Evolutionary conservation across 2,329 filamentous ascomycete species (phyloP).

Genomic region (Neofusicoccum kwambonambiense): DNA sequence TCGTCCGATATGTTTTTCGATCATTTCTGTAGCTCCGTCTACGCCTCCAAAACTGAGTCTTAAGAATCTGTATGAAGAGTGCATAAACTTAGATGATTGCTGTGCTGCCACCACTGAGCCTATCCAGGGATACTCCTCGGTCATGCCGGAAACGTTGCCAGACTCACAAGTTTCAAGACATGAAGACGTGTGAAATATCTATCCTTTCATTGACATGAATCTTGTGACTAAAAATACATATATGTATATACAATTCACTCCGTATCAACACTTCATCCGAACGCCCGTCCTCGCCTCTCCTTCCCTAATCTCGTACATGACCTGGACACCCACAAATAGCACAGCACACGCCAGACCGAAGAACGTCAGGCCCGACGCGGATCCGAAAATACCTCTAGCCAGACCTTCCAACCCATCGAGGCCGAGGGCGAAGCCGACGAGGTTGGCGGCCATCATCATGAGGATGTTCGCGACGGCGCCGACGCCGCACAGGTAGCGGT

Average conservation of each 20-base stretch:
- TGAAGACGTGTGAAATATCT: too few species aligned
- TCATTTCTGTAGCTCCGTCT: too few species aligned
- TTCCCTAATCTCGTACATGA: slow-evolving; percentile 96
- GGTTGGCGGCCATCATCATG: slow-evolving; percentile 94
- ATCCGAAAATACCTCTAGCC: slow-evolving; percentile 70
- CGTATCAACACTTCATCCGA: slow-evolving; percentile 69
- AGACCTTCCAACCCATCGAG: slow-evolving; percentile 81
- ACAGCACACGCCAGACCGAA: slow-evolving; percentile 67
- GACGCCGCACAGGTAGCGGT: slow-evolving; percentile 75
- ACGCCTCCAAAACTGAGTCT: too few species aligned
- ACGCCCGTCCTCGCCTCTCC: slow-evolving; percentile 79
- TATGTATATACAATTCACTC: too few species aligned
- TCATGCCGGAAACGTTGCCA: too few species aligned
- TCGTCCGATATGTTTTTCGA: too few species aligned
- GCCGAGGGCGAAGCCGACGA: slow-evolving; percentile 92
- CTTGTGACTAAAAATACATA: neutral
- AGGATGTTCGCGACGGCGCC: slow-evolving; percentile 82
- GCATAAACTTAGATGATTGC: too few species aligned
- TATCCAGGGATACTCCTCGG: too few species aligned
- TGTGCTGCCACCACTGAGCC: too few species aligned
- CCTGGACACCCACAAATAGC: slow-evolving; percentile 80
- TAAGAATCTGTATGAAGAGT: too few species aligned
- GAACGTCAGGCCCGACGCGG: slow-evolving; percentile 73
- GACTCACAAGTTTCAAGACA: too few species aligned
- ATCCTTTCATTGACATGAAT: neutral